Percentiles rank a stretch among this genome's conserved stretches.
Conservation (phyloP, 768 basidiomycete genomes). For the Pholiota molesta region DNA sequence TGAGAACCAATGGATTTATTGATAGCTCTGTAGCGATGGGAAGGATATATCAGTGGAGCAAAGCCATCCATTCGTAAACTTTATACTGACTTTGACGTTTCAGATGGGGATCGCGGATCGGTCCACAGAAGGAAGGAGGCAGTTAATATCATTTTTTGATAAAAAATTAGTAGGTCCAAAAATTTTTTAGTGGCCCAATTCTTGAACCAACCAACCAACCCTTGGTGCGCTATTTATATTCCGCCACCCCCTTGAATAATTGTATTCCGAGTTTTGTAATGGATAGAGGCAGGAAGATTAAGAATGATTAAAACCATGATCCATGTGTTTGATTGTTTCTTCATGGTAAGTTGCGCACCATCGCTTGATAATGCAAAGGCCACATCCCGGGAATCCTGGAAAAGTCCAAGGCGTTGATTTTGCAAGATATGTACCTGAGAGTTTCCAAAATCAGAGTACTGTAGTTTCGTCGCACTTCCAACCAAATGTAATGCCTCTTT, state of each 20-base stretch:
- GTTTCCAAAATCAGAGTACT: conserved; percentile 31
- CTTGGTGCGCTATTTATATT: too few species aligned
- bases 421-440: conserved; percentile 13
- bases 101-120: conserved; percentile 29
- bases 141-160: too few species aligned
- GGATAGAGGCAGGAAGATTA: conserved; percentile 29
- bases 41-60: conserved; percentile 36
- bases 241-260: too few species aligned
- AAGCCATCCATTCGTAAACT: conserved; percentile 38
- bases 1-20: conserved; percentile 25
- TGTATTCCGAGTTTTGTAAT: conserved; percentile 21
- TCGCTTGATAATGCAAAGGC: conserved; percentile 29
- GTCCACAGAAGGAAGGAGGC: conserved; percentile 35
- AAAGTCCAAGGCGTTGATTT: conserved; percentile 27
- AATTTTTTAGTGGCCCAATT: too few species aligned
- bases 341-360: conserved; percentile 35
- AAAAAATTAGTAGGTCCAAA: too few species aligned
- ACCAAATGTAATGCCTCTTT: conserved; percentile 24
- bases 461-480: conserved; percentile 1
- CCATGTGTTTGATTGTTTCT: conserved; percentile 35
- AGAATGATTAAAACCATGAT: conserved; percentile 28
- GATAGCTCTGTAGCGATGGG: conserved; percentile 35
- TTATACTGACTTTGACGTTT: conserved; percentile 41
- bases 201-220: too few species aligned
- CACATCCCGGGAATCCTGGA: conserved; percentile 28